Evolutionary conservation across 768 basidiomycete genomes (phyloP).

Genomic region (Lactarius tabidus): DNA sequence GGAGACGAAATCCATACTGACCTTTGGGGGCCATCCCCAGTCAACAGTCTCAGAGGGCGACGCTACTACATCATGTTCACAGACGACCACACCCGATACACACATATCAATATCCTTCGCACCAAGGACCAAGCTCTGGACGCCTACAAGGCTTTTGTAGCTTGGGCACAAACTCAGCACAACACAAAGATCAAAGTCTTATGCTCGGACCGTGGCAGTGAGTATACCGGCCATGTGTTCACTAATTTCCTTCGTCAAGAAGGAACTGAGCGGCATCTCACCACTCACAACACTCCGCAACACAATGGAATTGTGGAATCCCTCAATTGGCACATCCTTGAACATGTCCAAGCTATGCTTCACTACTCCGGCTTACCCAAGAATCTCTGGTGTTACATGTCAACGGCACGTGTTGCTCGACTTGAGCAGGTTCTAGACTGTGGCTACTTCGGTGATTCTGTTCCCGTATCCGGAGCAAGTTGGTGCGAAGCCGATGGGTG

Average conservation of each 20-base stretch:
- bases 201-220: not conserved
- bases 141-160: not conserved
- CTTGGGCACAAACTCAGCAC: not conserved
- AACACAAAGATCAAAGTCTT: not conserved
- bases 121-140: not conserved
- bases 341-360: not conserved
- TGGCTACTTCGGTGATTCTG: no score
- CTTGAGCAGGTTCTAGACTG: no score
- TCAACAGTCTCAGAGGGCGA: not conserved
- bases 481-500: no score
- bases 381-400: conserved; percentile 29
- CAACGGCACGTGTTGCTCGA: no score
- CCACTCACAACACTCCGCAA: not conserved
- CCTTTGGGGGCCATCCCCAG: conserved; percentile 1
- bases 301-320: not conserved
- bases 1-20: not conserved
- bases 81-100: not conserved
- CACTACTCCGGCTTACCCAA: conserved; percentile 19
- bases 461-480: no score
- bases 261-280: not conserved
- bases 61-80: not conserved
- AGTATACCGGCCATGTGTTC: not conserved
- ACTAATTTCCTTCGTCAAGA: not conserved
- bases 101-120: not conserved
- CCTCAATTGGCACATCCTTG: not conserved